Base-by-base conservation (phyloP, 345 rosid genomes). In the Cardiospermum halicacabum region DNA sequence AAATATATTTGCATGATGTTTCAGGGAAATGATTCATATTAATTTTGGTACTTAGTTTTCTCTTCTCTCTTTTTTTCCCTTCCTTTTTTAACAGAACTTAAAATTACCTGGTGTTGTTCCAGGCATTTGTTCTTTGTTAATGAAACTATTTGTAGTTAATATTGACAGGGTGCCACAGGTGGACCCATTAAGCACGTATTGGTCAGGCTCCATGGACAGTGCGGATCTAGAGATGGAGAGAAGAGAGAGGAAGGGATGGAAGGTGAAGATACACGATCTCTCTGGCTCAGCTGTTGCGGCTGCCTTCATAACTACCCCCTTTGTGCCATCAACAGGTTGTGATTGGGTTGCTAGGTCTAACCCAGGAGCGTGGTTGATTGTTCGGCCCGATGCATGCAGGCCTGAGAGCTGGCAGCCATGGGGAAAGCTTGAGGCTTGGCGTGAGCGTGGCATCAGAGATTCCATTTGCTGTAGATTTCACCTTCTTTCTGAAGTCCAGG, bases 351-450 rank as follows among this genome's bases (percentile, higher is more conserved):
- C 96, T 47, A 84, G 74, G 80, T 92, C 98, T 32, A 92, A 92
- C 75, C 98, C 96, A 0, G 97, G 98, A 74, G 89, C 91, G 64
- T 92, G 98, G 98, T 80, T 89, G 69, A 91, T 92, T 51, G 96
- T 92, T 62, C 75, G 88, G 39, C 96, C 96, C 15, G 98, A 89
- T 76, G 75, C 78, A 6, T 84, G 83, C 65, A 74, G 91, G 64
- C 86, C 96, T 2, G 91, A 85, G 75, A 84, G 93, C 84, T 92
- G 97, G 98, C 86, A 86, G 73, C 98, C 98, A 7, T 92, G 98
- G 97, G 97, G 97, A 77, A 92, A 84, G 81, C 91, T 92, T 0
- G 96, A 92, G 75, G 96, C 89, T 3, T 92, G 98, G 98, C 91
- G 96, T 5, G 98, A 92, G 72, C 96, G 98, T 3, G 93, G 98